Percentiles rank a stretch among this genome's conserved stretches.
These are phyloP conservation scores for Ustilago esculenta DNA, from an alignment of 1,284 basidiomycete species.

Conservation along the genomic window DNA sequence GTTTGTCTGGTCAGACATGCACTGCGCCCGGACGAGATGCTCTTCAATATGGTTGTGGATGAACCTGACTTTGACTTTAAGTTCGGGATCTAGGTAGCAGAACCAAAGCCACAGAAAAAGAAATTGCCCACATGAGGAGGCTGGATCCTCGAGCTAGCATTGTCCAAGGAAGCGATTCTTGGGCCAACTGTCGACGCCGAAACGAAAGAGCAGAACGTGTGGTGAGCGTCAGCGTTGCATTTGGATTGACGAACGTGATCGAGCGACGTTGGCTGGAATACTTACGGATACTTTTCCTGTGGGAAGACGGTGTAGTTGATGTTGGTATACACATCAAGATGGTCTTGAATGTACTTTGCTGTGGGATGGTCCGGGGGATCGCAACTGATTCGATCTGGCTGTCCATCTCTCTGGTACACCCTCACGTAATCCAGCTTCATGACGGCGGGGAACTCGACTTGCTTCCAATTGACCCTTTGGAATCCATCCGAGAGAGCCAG, in stretches of 20 bases:
- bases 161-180: constrained; percentile 48
- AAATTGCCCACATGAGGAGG: too few species aligned
- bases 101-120: too few species aligned
- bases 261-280: too few species aligned
- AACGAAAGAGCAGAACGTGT: constrained; percentile 15
- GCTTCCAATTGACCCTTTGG: constrained; percentile 41
- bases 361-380: constrained; percentile 62
- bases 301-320: constrained; percentile 38
- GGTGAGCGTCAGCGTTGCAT: constrained; percentile 20
- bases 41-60: too few species aligned
- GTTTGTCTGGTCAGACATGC: too few species aligned
- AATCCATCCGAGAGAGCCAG: constrained; percentile 58
- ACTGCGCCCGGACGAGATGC: too few species aligned
- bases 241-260: too few species aligned
- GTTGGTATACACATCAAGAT: constrained; percentile 62
- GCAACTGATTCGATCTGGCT: constrained; percentile 44
- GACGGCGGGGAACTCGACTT: constrained; percentile 68
- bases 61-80: too few species aligned
- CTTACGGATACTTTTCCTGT: constrained; percentile 24
- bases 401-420: constrained; percentile 56
- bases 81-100: too few species aligned
- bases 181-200: constrained; percentile 38
- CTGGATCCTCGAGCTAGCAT: too few species aligned
- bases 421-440: constrained; percentile 61
- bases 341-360: constrained; percentile 56